Percentiles rank a stretch among this genome's conserved stretches.
These are phyloP conservation scores for Cytospora schulzeri DNA, from an alignment of 2,329 filamentous ascomycete genomes.

Conservation along the genomic window DNA sequence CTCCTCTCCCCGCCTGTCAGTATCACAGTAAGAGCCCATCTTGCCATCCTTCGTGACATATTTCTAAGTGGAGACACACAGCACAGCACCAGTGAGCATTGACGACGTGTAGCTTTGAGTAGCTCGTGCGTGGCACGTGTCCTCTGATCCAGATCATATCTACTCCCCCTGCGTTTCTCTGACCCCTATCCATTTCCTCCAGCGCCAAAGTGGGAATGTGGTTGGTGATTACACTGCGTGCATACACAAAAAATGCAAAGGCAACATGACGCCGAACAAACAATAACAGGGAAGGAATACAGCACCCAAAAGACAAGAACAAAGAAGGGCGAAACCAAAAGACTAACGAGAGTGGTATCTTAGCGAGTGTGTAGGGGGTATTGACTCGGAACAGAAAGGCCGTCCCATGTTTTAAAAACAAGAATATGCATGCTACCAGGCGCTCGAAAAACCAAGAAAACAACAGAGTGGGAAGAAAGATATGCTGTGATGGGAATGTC, in stretches of 20 bases:
- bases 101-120: not conserved
- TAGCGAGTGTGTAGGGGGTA: constrained; percentile 26
- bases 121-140: not conserved
- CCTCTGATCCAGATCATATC: constrained; percentile 2
- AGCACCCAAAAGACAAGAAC: not conserved
- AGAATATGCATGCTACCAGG: constrained; percentile 15
- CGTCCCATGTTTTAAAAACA: constrained; percentile 7
- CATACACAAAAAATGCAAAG: not conserved
- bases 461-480: constrained; percentile 1
- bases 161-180: not conserved
- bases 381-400: constrained; percentile 15
- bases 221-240: not conserved
- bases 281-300: not conserved
- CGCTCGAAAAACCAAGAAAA: constrained; percentile 11
- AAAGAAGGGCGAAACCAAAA: not conserved
- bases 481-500: not conserved
- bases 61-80: not conserved
- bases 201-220: constrained; percentile 9
- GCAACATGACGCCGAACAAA: constrained; percentile 17
- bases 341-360: constrained; percentile 16
- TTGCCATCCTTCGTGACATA: not conserved
- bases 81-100: not conserved
- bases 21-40: not conserved
- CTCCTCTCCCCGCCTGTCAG: not conserved
- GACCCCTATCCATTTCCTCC: constrained; percentile 2